Conservation (phyloP, 2,329 filamentous ascomycete genomes). For the Aaosphaeria arxii region DNA sequence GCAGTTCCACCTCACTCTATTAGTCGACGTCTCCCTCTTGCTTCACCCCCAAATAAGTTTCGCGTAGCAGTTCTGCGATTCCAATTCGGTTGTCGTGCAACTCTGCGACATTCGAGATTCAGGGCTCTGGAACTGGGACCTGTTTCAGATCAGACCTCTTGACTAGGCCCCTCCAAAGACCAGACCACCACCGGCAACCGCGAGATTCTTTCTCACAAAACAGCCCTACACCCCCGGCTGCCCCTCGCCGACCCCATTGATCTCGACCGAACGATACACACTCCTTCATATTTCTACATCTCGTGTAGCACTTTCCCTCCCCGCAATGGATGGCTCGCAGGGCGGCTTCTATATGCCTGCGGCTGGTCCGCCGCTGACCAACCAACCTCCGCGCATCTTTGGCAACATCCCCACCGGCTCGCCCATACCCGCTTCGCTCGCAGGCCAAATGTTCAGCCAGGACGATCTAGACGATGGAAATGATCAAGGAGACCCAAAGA, state of each 20-base stretch:
- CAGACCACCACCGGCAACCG: slow-evolving; percentile 5
- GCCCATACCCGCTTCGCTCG: slow-evolving; percentile 28
- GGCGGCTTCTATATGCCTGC: slow-evolving; percentile 28
- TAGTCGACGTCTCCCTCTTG: not conserved
- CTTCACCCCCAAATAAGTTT: not conserved
- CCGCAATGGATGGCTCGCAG: slow-evolving; percentile 31
- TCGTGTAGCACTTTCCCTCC: not conserved
- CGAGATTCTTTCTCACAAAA: slow-evolving; percentile 17
- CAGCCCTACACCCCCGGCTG: slow-evolving; percentile 3
- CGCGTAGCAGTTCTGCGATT: not conserved
- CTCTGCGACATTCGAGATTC: slow-evolving; percentile 25
- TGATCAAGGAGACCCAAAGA: slow-evolving; percentile 71
- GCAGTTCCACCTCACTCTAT: too few relatives aligned
- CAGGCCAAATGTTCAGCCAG: slow-evolving; percentile 44
- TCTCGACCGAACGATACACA: too few relatives aligned
- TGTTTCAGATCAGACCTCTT: slow-evolving; percentile 26
- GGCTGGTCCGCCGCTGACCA: slow-evolving; percentile 32
- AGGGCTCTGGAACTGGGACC: slow-evolving; percentile 21
- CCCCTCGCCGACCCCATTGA: not conserved
- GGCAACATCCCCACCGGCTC: slow-evolving; percentile 37
- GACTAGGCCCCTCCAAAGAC: slow-evolving; percentile 15
- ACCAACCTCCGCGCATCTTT: slow-evolving; percentile 40
- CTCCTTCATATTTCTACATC: too few relatives aligned
- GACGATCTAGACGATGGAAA: slow-evolving; percentile 52
- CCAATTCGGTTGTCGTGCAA: slow-evolving; percentile 18